These are phyloP conservation scores for Posidonia oceanica DNA, from an alignment of 116 monocot species.

Conservation along the genomic window DNA sequence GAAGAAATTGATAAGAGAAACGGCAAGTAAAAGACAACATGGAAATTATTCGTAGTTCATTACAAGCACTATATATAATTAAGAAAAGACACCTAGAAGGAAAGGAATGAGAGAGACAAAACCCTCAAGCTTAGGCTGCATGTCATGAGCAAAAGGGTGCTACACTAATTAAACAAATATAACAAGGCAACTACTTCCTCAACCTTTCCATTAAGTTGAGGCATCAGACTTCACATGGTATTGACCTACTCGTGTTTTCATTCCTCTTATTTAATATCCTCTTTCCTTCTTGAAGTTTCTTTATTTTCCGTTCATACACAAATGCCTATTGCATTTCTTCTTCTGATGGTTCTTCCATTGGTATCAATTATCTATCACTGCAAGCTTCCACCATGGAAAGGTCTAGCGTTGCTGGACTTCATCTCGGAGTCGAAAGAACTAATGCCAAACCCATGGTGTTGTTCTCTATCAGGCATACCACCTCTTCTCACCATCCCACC, in stretches of 20 bases:
- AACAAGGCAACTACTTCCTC: background rate
- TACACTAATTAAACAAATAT: too few relatives aligned
- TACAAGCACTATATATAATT: too few relatives aligned
- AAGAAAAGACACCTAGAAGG: too few relatives aligned
- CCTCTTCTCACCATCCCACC: slow-evolving; percentile 26
- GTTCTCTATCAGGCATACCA: slow-evolving; percentile 11
- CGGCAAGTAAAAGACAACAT: too few relatives aligned
- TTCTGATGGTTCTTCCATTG: too few relatives aligned
- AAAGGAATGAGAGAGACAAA: too few relatives aligned
- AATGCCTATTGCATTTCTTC: too few relatives aligned
- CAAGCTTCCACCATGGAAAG: slow-evolving; percentile 22
- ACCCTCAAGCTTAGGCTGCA: too few relatives aligned
- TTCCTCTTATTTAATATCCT: background rate
- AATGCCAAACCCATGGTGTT: slow-evolving; percentile 25
- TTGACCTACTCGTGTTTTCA: background rate
- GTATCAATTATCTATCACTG: background rate
- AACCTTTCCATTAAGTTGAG: background rate
- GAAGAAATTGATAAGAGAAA: too few relatives aligned
- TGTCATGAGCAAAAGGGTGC: too few relatives aligned
- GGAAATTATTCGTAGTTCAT: too few relatives aligned
- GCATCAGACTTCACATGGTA: background rate
- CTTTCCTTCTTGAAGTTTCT: background rate
- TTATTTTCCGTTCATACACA: background rate
- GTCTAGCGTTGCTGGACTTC: slow-evolving; percentile 16
- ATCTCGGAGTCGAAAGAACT: slow-evolving; percentile 36